Percentiles rank a stretch among this genome's conserved stretches.
Evolutionary conservation across 208 protist genomes (phyloP).

Genomic region (Naegleria fowleri): DNA sequence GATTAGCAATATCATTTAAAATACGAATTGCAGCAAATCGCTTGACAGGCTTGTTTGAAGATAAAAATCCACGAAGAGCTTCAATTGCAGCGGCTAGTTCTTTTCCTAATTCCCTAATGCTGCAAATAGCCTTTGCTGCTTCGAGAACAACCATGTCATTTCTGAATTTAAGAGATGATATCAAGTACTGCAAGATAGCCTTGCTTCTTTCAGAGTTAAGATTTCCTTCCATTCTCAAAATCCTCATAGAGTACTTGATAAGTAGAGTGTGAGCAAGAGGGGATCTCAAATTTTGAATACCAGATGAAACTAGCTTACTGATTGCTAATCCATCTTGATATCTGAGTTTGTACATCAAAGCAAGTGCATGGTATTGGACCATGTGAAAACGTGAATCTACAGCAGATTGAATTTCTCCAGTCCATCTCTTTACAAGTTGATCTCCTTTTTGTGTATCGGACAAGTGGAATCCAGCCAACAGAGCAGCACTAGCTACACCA

Average conservation of each 20-base stretch:
- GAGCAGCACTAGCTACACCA: conserved; percentile 85
- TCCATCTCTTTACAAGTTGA: conserved; percentile 83
- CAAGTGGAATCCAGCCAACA: conserved; percentile 94
- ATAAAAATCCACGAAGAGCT: conserved; percentile 86
- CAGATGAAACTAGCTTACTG: conserved; percentile 78
- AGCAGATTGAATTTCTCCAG: conserved; percentile 85
- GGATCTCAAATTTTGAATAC: conserved; percentile 70
- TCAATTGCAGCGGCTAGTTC: conserved; percentile 83
- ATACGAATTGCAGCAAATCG: conserved; percentile 88
- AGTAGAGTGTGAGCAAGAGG: conserved; percentile 86
- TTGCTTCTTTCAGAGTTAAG: conserved; percentile 31
- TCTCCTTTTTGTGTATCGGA: conserved; percentile 48
- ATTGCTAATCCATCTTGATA: conserved; percentile 90
- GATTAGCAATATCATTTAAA: conserved; percentile 75
- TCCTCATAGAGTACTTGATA: conserved; percentile 79
- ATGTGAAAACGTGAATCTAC: conserved; percentile 63
- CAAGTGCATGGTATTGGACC: conserved; percentile 94
- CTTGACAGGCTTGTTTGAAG: conserved; percentile 72
- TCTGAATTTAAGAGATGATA: conserved; percentile 73
- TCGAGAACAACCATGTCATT: conserved; percentile 95
- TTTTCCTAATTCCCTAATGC: conserved; percentile 70
- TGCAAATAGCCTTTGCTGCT: conserved; percentile 88
- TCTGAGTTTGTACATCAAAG: conserved; percentile 89
- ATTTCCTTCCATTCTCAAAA: conserved; percentile 79
- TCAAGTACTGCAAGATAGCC: conserved; percentile 81